Evolutionary conservation across 129 eudicot genomes (phyloP).

Genomic region (Flaveria sonorensis): DNA sequence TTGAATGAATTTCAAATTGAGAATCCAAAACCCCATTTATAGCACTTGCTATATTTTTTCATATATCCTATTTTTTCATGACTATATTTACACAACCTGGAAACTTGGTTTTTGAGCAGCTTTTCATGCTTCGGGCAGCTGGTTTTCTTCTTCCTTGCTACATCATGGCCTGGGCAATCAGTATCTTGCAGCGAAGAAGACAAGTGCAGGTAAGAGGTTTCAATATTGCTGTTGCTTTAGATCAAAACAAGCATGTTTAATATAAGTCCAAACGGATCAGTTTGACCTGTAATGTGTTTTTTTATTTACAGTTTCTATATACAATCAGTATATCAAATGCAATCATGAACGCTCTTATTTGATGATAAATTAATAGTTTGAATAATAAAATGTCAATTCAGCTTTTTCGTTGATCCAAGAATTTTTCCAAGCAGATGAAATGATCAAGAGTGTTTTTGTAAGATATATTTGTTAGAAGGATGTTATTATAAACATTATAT

Average conservation of each 20-base stretch:
- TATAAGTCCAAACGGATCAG: not conserved
- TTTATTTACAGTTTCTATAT: not conserved
- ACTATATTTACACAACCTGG: constrained; percentile 10
- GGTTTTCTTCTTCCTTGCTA: constrained; percentile 87
- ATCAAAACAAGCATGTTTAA: not conserved
- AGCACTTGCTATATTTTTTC: not conserved
- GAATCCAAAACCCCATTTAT: not conserved
- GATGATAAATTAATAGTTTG: not conserved
- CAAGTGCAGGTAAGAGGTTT: constrained; percentile 62
- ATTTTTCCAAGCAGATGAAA: not conserved
- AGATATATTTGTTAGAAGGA: too few species aligned
- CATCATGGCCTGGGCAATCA: constrained; percentile 81
- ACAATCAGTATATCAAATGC: not conserved
- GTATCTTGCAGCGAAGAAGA: constrained; percentile 70
- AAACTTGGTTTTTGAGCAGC: constrained; percentile 41
- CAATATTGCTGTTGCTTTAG: not conserved
- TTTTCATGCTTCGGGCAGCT: constrained; percentile 75
- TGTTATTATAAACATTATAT: too few species aligned
- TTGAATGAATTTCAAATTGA: not conserved
- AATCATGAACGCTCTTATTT: not conserved
- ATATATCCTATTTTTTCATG: not conserved
- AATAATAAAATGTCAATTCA: not conserved
- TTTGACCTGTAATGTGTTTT: not conserved
- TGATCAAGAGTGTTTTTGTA: not conserved
- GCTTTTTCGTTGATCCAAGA: not conserved